Conservation (phyloP, 164 flowering plant species). For the Macadamia tetraphylla region DNA sequence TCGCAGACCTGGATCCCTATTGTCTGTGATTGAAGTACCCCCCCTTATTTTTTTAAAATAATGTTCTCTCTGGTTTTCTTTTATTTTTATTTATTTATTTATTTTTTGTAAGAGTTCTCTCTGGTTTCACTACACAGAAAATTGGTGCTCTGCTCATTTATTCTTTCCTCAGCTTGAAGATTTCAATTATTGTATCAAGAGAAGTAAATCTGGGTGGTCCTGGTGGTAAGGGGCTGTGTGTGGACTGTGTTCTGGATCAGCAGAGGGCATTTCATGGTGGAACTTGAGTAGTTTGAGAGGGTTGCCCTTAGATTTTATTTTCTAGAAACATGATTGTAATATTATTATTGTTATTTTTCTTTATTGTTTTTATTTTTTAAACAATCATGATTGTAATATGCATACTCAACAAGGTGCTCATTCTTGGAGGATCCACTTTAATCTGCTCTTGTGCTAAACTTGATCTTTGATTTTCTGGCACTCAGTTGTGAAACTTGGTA, state of each 20-base stretch:
- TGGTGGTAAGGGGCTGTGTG: no score
- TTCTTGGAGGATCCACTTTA: not conserved
- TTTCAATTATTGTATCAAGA: no score
- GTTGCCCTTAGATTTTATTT: not conserved
- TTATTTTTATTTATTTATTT: no score
- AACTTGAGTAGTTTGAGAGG: not conserved
- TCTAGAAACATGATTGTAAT: not conserved
- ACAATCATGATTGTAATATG: not conserved
- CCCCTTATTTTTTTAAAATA: no score
- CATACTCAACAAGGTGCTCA: not conserved
- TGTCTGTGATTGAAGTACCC: not conserved
- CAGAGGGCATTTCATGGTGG: no score
- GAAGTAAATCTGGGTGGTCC: no score
- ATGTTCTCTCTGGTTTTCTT: not conserved
- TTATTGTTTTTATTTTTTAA: no score
- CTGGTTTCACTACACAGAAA: not conserved
- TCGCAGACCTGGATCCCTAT: not conserved
- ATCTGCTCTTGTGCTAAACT: not conserved
- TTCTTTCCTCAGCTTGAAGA: no score
- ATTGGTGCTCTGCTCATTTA: not conserved
- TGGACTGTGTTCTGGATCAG: no score
- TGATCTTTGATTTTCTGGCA: conserved; percentile 2
- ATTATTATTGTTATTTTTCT: no score
- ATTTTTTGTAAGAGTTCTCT: not conserved
- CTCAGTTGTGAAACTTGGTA: not conserved